Base-by-base conservation (phyloP, 225 moss, liverwort and hornwort genomes). In the Antitrichia curtipendula region DNA sequence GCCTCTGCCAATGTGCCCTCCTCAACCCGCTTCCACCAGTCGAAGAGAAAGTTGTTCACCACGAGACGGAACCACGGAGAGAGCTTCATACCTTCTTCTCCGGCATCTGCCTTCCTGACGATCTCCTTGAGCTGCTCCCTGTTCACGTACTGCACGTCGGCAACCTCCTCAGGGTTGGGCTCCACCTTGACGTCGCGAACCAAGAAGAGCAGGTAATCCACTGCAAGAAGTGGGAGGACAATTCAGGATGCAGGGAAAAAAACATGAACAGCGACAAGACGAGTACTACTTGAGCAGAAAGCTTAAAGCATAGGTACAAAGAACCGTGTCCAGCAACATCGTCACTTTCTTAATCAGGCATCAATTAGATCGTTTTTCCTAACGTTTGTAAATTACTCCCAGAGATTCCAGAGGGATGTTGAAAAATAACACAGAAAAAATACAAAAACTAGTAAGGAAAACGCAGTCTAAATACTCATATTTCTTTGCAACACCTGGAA, bases 61-160 rank as follows among this genome's bases (percentile, higher is more conserved):
- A 99, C 98, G 63, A 99, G 93, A 76, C 95, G 97, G 85, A 99
- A 99, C 98, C 98, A 99, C 19, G 98, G 98, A 5, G 98, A 99
- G 43, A 99, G 95, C 88, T 94, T 97, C 73, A 97, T 86, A 6
- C 92, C 96, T 24, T 91, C 98, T 71, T 96, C 94, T 84, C 95
- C 95, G 9, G 94, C 92, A 88, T 97, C 97, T 28, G 97, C 97
- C 91, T 97, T 97, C 83, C 89, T 86, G 59, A 99, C 96, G 12
- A 99, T 81, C 89, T 99, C 98, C 91, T 94, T 89, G 84, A 99
- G 92, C 90, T 97, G 93, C 87, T 96, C 96, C 91, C 90, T 94
- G 69, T 89, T 96, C 80, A 99, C 97, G 78, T 94, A 99, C 91
- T 95, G 95, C 59, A 97, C 94, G 61, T 96, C 97, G 5, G 95